phyloP scores from a whole-genome alignment of 768 basidiomycete genomes.

The Lactifluus volemus region DNA sequence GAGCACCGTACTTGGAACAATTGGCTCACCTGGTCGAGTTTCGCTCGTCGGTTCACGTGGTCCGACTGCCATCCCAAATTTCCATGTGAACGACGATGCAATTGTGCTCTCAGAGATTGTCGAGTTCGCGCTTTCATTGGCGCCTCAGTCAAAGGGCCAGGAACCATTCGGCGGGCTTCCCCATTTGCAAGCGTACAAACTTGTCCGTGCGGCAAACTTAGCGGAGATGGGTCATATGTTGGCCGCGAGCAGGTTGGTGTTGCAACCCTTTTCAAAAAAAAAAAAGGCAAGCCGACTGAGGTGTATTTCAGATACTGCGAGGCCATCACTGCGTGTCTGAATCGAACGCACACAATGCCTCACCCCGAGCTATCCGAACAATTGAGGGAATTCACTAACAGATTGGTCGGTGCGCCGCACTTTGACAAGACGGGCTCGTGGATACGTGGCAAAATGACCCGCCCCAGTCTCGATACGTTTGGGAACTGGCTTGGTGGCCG shows the following conservation, averaged over 20 bases:
- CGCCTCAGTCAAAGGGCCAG: constrained; percentile 70
- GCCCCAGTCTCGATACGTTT: constrained; percentile 87
- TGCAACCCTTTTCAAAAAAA: constrained; percentile 4
- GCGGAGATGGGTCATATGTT: constrained; percentile 78
- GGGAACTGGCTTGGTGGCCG: constrained; percentile 89
- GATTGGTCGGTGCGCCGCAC: constrained; percentile 62
- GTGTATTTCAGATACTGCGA: constrained; percentile 77
- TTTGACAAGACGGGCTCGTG: constrained; percentile 75
- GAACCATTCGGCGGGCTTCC: constrained; percentile 77
- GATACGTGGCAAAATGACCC: constrained; percentile 79
- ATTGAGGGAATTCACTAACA: constrained; percentile 69
- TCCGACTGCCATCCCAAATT: constrained; percentile 42
- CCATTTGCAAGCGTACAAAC: constrained; percentile 80
- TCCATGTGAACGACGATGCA: constrained; percentile 60
- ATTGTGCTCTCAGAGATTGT: constrained; percentile 83
- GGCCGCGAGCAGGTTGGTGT: constrained; percentile 58
- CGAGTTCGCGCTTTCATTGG: constrained; percentile 82
- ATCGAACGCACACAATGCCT: constrained; percentile 56
- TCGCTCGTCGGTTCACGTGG: constrained; percentile 63
- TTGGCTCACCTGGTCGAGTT: constrained; percentile 60
- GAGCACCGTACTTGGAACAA: constrained; percentile 62
- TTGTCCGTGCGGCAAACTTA: constrained; percentile 65
- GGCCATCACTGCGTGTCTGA: constrained; percentile 65
- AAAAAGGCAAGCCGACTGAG: background rate
- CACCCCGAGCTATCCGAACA: constrained; percentile 61